These are phyloP conservation scores for Hypholoma fasciculare DNA, from an alignment of 768 basidiomycete species.

Conservation along the genomic window DNA sequence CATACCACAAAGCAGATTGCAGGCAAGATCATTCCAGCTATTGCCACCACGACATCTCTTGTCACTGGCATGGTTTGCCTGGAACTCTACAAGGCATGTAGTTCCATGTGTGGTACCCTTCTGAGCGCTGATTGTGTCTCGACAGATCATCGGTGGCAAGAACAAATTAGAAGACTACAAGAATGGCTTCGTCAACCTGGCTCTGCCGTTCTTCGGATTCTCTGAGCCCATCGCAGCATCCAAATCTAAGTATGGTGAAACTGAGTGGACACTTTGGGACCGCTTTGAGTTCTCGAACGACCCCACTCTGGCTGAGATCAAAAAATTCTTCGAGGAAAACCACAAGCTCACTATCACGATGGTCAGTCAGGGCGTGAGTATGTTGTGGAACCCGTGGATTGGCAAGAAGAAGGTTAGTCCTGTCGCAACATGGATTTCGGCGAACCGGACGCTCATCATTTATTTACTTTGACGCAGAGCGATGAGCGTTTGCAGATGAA, in stretches of 20 bases:
- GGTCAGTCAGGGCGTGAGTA: constrained; percentile 97
- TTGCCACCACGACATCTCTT: constrained; percentile 96
- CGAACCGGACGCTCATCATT: background rate
- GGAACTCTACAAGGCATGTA: constrained; percentile 90
- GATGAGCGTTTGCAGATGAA: constrained; percentile 87
- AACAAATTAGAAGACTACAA: constrained; percentile 92
- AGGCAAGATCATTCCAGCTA: constrained; percentile 98
- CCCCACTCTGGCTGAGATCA: constrained; percentile 83
- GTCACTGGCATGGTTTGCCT: constrained; percentile 95
- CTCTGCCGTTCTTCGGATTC: constrained; percentile 98
- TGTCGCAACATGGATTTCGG: background rate
- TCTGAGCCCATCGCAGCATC: constrained; percentile 92
- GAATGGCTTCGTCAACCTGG: constrained; percentile 98
- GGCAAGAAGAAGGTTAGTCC: constrained; percentile 85
- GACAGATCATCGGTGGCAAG: constrained; percentile 93
- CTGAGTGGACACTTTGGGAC: constrained; percentile 98
- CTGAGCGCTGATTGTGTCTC: background rate
- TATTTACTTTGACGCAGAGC: constrained; percentile 46
- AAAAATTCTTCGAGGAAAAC: constrained; percentile 79
- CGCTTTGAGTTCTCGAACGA: constrained; percentile 91
- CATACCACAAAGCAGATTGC: constrained; percentile 98
- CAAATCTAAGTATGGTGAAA: constrained; percentile 85
- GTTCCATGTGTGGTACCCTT: background rate
- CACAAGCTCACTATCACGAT: constrained; percentile 90
- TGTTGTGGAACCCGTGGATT: constrained; percentile 96